Base-by-base conservation (phyloP, 2,329 filamentous ascomycete genomes). In the Fusarium citri region DNA sequence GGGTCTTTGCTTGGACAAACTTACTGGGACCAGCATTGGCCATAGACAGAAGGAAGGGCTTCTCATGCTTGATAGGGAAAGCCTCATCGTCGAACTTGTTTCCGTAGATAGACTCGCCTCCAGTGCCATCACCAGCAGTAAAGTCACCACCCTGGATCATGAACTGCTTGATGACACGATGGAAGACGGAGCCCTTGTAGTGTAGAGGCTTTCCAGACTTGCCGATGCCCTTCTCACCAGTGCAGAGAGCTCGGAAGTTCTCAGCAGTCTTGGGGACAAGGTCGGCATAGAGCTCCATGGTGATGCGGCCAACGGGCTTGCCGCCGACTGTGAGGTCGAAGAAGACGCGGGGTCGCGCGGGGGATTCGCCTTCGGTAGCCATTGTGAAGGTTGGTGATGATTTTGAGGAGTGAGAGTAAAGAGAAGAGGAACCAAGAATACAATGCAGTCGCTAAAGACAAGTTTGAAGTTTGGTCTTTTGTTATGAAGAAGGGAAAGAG, bases 81-180 rank as follows among this genome's bases (percentile, higher is more conserved):
- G 97, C 97, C 87, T 99, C 95, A 76, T 99, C 95, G 76, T 93
- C 92, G 76, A 99, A 99, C 84, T 98, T 98, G 80, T 92, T 92
- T 77, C 95, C 95, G 79, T 98, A 99, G 81, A 99, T 98, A 70
- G 92, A 96, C 84, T 98, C 96, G 77, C 95, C 95, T 71, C 95
- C 95, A 26, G 95, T 98, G 72, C 95, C 96, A 79, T 98, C 95
- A 79, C 94, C 94, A 58, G 89, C 91, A 50, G 95, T 99, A 81
- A 99, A 99, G 81, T 98, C 96, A 82, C 96, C 95, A 78, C 96
- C 94, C 84, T 82, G 80, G 77, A 98, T 96, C 95, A 99, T 98
- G 83, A 99, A 99, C 76, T 93, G 89, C 86, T 98, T 98, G 85
- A 99, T 99, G 71, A 99, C 92, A 54, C 95, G 92, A 85, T 99